Base-by-base conservation (phyloP, 2,329 filamentous ascomycete species). In the Colletotrichum euphorbiae region DNA sequence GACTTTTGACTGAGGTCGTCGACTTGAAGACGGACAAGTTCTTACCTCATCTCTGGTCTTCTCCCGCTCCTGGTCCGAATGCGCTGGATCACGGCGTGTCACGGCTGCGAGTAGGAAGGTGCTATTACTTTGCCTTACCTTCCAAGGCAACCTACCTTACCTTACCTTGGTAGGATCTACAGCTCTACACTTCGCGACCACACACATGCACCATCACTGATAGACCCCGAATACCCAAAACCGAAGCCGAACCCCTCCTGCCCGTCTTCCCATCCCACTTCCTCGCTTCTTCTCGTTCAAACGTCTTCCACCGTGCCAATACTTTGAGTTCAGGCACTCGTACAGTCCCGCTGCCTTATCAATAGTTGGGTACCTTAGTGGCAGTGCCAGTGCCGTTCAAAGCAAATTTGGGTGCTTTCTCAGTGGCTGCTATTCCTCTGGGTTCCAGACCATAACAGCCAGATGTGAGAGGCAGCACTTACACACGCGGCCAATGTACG, bases 211-310 rank as follows among this genome's bases (percentile, higher is more conserved):
- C 31, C 6, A 21, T 33, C 24, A 46, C n/a, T 50, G 17, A 38
- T 15, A 24, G 12, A 45, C 4, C 36, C 21, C 24, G 40, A 40
- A 33, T 24, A 24, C 24, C 3, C 24, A 24, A 24, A 24, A 31
- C 21, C 56, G 17, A 45, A 40, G 33, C 40, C 40, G 31, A 66
- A 61, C 54, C 28, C 62, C 50, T 58, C 42, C 56, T 42, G 57
- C 19, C 51, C 52, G 15, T 52, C 45, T 33, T 28, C n/a, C 40
- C 21, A 68, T 65, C 61, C 61, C 62, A 60, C 36, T 65, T 51
- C 66, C n/a, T 65, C 66, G 38, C 66, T 66, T 66, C 54, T 65
- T 46, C 55, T 45, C 61, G 66, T 65, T 48, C 45, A 65, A 50
- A 60, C 48, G 55, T 31, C 55, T 28, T 38, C 66, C 54, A 52